Conservation (phyloP, 2,329 filamentous ascomycete species). For the Fusarium sp. region DNA sequence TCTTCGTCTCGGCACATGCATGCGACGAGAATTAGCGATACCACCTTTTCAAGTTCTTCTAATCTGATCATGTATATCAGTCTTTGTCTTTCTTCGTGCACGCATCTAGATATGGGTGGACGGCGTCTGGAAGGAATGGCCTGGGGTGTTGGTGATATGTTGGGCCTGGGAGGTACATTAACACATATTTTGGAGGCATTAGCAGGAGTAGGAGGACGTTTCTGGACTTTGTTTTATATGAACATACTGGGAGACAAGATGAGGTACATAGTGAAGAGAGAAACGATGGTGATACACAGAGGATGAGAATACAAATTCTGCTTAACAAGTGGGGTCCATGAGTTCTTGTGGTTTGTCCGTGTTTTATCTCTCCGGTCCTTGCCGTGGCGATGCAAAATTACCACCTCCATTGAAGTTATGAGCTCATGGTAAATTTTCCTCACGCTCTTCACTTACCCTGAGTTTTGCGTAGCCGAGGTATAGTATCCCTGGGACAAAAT, state of each 20-base stretch:
- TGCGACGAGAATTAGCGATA: slow-evolving; percentile 38
- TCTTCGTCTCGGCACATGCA: slow-evolving; percentile 23
- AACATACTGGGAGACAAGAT: slow-evolving; percentile 1
- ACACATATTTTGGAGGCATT: slow-evolving; percentile 13
- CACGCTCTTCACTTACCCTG: too few species aligned
- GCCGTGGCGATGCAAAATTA: too few species aligned
- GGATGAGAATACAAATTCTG: slow-evolving; percentile 10
- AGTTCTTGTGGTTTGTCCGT: neutral
- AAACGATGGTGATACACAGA: slow-evolving; percentile 10
- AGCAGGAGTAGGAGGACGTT: slow-evolving; percentile 3
- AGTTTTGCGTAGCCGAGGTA: too few species aligned
- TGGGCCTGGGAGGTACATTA: slow-evolving; percentile 23
- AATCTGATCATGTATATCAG: slow-evolving; percentile 30
- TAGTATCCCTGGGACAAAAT: too few species aligned
- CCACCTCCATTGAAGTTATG: too few species aligned
- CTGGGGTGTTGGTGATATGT: slow-evolving; percentile 10
- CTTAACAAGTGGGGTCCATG: neutral
- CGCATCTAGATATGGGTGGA: slow-evolving; percentile 47
- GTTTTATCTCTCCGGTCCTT: neutral
- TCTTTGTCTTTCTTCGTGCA: slow-evolving; percentile 33
- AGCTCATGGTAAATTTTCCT: too few species aligned
- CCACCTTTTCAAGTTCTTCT: slow-evolving; percentile 33
- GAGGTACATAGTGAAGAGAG: slow-evolving; percentile 16
- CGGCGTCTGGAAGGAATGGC: slow-evolving; percentile 42
- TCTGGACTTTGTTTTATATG: neutral